Evolutionary conservation across 1,284 basidiomycete genomes (phyloP).

Genomic region (Microbotryomycetes sp.): DNA sequence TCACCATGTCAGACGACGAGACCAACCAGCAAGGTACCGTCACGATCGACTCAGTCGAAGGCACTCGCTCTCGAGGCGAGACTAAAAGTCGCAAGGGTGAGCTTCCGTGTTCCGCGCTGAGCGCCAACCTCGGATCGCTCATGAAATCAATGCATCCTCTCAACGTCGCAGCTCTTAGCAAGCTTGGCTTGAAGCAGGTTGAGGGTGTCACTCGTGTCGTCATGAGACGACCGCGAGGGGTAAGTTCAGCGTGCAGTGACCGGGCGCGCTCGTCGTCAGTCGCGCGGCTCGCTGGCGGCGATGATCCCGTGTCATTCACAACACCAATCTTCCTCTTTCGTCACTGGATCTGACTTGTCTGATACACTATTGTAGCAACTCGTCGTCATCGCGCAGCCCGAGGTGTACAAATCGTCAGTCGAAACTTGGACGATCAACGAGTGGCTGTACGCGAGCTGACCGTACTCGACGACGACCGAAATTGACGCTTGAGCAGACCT

Average conservation of each 20-base stretch:
- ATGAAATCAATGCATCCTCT: too few species aligned
- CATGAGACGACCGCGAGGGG: constrained; percentile 87
- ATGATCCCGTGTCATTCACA: not conserved
- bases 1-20: constrained; percentile 18
- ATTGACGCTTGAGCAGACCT: constrained; percentile 42
- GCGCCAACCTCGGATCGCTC: not conserved
- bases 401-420: constrained; percentile 85
- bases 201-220: constrained; percentile 91
- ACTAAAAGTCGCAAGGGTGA: constrained; percentile 26
- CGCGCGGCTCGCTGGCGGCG: not conserved
- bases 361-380: constrained; percentile 56
- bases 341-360: not conserved
- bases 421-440: too few species aligned
- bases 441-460: too few species aligned
- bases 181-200: constrained; percentile 79
- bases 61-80: constrained; percentile 15
- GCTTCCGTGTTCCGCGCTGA: not conserved
- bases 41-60: constrained; percentile 5
- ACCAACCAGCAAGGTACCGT: constrained; percentile 1
- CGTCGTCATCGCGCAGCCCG: constrained; percentile 86
- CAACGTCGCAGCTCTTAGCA: constrained; percentile 52
- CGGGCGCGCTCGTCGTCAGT: not conserved
- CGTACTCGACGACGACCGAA: not conserved
- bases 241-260: too few species aligned
- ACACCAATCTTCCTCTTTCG: not conserved